phyloP scores from a whole-genome alignment of 2,329 filamentous ascomycete genomes.

The Thelonectria blattea region DNA sequence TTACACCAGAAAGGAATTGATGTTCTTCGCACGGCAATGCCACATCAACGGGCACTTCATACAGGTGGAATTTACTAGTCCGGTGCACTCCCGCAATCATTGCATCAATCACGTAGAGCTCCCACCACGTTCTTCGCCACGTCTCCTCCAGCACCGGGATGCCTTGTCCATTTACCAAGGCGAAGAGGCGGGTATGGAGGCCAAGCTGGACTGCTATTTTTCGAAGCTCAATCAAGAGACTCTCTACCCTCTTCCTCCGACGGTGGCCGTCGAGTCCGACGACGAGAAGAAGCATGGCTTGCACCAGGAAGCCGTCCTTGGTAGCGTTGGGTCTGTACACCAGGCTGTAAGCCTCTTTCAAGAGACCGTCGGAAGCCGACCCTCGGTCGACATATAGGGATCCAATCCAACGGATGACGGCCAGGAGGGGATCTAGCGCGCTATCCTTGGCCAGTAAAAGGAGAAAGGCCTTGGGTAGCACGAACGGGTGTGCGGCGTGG shows the following conservation, averaged over 20 bases:
- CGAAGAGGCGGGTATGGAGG: constrained; percentile 73
- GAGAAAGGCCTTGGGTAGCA: constrained; percentile 58
- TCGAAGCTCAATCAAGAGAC: constrained; percentile 71
- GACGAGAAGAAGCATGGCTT: constrained; percentile 77
- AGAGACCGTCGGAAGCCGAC: constrained; percentile 53
- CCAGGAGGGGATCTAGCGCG: constrained; percentile 54
- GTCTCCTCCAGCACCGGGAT: constrained; percentile 77
- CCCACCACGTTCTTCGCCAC: constrained; percentile 91
- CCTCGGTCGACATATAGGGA: constrained; percentile 59
- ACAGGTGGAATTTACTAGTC: constrained; percentile 71
- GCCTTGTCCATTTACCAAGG: constrained; percentile 65
- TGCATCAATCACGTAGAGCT: constrained; percentile 75
- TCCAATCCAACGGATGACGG: constrained; percentile 61
- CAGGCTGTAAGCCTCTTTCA: constrained; percentile 62
- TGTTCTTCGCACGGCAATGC: constrained; percentile 81
- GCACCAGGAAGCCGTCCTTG: constrained; percentile 69
- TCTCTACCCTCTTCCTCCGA: constrained; percentile 69
- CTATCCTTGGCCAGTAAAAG: constrained; percentile 54
- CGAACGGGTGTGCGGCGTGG: constrained; percentile 62
- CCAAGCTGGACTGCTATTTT: constrained; percentile 75
- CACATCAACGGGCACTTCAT: constrained; percentile 70
- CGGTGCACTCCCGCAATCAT: constrained; percentile 82
- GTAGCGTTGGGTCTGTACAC: constrained; percentile 52
- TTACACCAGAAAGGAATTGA: constrained; percentile 66
- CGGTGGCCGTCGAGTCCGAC: constrained; percentile 79